Evolutionary conservation across 73 alveolate species (phyloP), one percentile per base, ranked within the genome.

Genomic region (Paramecium biaurelia): DNA sequence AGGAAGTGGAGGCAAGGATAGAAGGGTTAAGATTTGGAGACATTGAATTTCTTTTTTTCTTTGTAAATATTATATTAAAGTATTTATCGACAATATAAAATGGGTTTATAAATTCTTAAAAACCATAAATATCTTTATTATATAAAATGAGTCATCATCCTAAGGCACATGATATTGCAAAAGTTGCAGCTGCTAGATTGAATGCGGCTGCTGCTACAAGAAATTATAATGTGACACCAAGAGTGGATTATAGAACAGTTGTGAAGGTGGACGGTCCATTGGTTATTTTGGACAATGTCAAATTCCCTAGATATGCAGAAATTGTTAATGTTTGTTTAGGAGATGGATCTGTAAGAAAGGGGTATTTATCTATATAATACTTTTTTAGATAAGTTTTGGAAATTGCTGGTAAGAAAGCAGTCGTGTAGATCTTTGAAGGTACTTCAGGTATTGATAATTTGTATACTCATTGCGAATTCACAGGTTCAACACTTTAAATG

Each of bases 241-340:
- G 99, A 74, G 96, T 98, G 18, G 99, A 99, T 95, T 99, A 99
- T 95, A 97, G 99, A 93, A 99, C 99, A 59, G 99, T 99, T 42
- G 95, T 96, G 93, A 98, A 99, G 85, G 99, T 98, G 41, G 99
- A 99, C 93, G 99, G 99, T 57, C 99, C 99, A 53, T 93, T 99
- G 96, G 99, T 99, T 89, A 97, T 99, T 85, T 97, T 99, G 70
- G 99, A 99, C 92, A 98, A 98, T 93, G 99, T 99, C 88, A 99
- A 99, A 96, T 99, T 99, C 97, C 99, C 99, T 47, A 99, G 97
- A 96, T 98, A 96, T 76, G 97, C 98, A 21, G 99, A 95, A 95
- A 97, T 98, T 59, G 99, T 98, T 74, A 98, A 98, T 92, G 99
- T 97, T 72, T 96, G 98, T 93, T 95, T 98, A 32, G 99, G 99